Base-by-base conservation (phyloP, 2,329 filamentous ascomycete species). In the Hypomyces perniciosus region DNA sequence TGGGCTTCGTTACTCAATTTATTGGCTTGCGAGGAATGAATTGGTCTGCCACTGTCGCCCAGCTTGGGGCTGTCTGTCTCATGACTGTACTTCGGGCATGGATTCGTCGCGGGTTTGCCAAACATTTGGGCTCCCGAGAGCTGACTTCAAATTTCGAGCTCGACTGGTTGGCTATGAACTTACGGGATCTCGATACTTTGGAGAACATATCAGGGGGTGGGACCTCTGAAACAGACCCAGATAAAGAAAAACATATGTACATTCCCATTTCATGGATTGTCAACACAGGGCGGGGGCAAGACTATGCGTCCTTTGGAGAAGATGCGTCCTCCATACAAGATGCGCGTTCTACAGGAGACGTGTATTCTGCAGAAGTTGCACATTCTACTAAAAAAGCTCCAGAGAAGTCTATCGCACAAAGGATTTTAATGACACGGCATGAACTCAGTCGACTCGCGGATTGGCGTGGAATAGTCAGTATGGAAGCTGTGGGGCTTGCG, bases 1-100 rank as follows among this genome's bases (percentile, higher is more conserved):
- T 42, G 5, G 64, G 65, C 2, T 67, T 62, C 46, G 29, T 66
- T 8, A 37, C 56, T 1, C 64, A 67, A 42, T 66, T 67, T 27
- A 50, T 60, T 10, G 63, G 63, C 4, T 44, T 52, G 45, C 30
- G 50, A 1, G 45, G 45, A 5, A 8, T 52, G 6, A 26, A 48
- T 6, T 52, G 50, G 50, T 30, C 31, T 31, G 50, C 50, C 10
- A 41, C 50, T 8, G 2, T 52, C 2, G 33, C 39, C 7, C 50
- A 52, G 2, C 40, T 52, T 39, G 39, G 13, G 2, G 33, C 26
- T 1, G 43, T 39, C 5, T 7, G 48, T 1, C 1, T 48, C n/a
- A 46, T 51, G 13, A 51, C 44, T 12, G 20, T 31, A 4, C 4
- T 48, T 8, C 37, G 50, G 7, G 20, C 10, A 2, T 43, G 40